These are phyloP conservation scores for Colletotrichum sp. DNA, from an alignment of 2,329 filamentous ascomycete genomes.

Conservation along the genomic window DNA sequence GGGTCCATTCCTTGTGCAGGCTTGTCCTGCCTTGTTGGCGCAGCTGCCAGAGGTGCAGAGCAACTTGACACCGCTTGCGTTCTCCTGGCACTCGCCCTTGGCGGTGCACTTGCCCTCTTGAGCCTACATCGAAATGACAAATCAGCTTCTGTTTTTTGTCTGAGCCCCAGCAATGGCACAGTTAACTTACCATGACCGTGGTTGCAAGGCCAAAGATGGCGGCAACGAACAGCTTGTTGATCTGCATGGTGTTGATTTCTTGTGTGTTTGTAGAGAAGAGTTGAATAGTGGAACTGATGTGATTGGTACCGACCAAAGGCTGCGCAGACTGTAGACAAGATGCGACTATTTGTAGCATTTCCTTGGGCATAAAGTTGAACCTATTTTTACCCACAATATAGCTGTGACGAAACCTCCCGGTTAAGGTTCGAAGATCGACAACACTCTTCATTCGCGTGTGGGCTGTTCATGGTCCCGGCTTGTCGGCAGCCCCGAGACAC, in stretches of 20 bases:
- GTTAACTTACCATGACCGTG: not conserved
- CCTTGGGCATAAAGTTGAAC: not conserved
- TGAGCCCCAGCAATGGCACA: not conserved
- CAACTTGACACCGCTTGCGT: not conserved
- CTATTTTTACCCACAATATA: not conserved
- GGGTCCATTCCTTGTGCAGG: not conserved
- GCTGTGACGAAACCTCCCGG: not conserved
- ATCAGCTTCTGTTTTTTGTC: not conserved
- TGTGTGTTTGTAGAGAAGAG: not conserved
- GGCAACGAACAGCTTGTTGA: not conserved
- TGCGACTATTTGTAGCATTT: not conserved
- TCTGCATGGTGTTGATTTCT: not conserved
- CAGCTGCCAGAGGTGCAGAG: not conserved
- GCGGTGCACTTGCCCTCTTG: conserved; percentile 3
- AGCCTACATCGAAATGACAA: not conserved
- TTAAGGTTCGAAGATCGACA: not conserved
- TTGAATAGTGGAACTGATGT: not conserved
- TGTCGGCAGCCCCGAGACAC: not conserved
- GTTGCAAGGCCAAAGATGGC: not conserved
- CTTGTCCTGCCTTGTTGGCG: not conserved
- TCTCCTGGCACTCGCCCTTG: not conserved
- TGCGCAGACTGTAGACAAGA: not conserved
- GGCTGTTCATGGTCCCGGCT: not conserved
- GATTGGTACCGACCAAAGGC: not conserved
- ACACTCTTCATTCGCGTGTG: not conserved